Evolutionary conservation across 179 eudicot species (phyloP).

Genomic region (Sideroxylon spinosum): DNA sequence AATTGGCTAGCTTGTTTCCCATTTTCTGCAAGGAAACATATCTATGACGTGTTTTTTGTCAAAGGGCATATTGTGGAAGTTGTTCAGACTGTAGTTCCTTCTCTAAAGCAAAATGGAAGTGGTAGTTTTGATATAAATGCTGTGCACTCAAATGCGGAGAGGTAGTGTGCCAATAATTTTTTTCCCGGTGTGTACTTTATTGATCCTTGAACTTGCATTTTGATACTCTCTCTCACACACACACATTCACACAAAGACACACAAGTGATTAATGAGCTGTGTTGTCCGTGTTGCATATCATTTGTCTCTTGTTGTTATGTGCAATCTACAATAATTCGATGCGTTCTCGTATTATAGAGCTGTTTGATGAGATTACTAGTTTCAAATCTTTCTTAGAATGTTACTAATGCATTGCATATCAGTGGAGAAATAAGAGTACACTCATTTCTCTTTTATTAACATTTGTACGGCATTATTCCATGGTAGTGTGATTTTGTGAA

Average conservation of each 20-base stretch:
- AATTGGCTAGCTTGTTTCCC: constrained; percentile 86
- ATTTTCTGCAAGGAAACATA: constrained; percentile 61
- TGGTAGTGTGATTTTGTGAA: background rate
- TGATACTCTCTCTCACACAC: background rate
- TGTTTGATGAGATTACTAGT: background rate
- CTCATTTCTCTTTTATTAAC: background rate
- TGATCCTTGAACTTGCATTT: background rate
- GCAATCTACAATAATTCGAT: background rate
- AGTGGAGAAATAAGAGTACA: background rate
- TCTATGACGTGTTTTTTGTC: constrained; percentile 74
- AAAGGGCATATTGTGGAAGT: constrained; percentile 56
- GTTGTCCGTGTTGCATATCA: constrained; percentile 9
- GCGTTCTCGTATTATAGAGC: background rate
- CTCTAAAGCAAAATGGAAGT: constrained; percentile 41
- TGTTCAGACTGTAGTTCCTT: constrained; percentile 70
- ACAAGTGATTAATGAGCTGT: constrained; percentile 4
- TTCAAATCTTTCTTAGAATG: background rate
- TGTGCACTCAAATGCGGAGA: constrained; percentile 74
- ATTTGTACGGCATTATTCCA: background rate
- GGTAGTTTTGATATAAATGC: constrained; percentile 33
- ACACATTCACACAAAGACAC: too few relatives aligned
- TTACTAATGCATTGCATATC: background rate
- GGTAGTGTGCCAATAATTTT: constrained; percentile 31
- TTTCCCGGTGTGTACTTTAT: background rate
- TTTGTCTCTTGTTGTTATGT: background rate